Base-by-base conservation (phyloP, 257 asterid species). In the Penstemon newberryi region DNA sequence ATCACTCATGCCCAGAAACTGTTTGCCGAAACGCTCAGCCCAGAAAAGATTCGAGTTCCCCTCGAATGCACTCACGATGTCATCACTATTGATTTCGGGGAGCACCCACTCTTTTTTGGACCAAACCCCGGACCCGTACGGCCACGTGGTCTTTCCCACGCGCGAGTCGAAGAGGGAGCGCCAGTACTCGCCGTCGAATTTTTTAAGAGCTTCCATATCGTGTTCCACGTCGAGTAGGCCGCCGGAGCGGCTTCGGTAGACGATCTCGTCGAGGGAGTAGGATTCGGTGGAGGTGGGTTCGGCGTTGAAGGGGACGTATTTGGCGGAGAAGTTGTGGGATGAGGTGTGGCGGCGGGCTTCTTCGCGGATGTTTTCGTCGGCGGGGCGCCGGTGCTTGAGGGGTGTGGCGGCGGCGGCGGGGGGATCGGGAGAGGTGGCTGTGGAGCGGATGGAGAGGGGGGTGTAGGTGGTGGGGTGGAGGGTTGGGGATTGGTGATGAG, bases 41-140 rank as follows among this genome's bases (percentile, higher is more conserved):
- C 87, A 84, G 70, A 86, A 80, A 59, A 82, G 80, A 57, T 84
- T 86, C 3, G 84, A 64, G 46, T 86, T 86, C 0, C 93, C 90
- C 11, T 86, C 90, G 51, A 82, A 84, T 3, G 93, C 83, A 70
- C 85, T 78, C 6, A 86, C 71, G 46, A 86, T 86, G 70, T 86
- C 93, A n/a, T 72, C 84, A 56, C 42, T 4, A 7, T 74, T 73
- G 42, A 84, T 82, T 19, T 67, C 80, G 0, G 90, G 93, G 5
- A 87, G 71, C 1, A 84, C 90, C 88, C 84, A 84, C 12, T 87
- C 90, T 37, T 82, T 82, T 42, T 87, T 84, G 49, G 94, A 87
- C 90, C 90, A 87, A 3, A 84, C 90, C 3, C 90, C 94, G 61
- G 90, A 87, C 37, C 90, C 94, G 41, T 82, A 77, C 0, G 90